Evolutionary conservation across 73 alveolate genomes (phyloP), one percentile per base, ranked within the genome.

Genomic region (Breviolum minutum): DNA sequence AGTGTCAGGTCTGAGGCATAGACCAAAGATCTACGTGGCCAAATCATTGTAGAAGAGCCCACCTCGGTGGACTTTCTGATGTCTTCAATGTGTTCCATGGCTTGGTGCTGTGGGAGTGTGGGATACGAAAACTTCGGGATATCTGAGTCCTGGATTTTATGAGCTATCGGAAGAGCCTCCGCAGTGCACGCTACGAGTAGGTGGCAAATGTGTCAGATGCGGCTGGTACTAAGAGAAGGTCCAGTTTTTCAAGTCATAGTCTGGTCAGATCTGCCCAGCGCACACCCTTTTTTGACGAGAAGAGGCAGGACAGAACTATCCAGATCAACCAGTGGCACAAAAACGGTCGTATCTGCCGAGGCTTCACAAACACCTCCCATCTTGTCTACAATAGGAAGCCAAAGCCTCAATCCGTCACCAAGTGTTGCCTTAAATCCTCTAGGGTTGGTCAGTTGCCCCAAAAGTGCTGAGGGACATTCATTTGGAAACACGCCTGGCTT

Each of bases 251-350:
- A 68, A 22, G 77, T 22, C 77, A 68, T 22, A 17, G n/a, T 68
- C 77, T 68, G 8, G 17, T 22, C 24, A 1, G 17, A 14, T 68
- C 77, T 68, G n/a, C 24, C 77, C 77, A 14, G 17, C 77, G 17
- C 77, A 68, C n/a, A 14, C 24, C 63, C 48, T 81, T 81, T 81
- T 81, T 54, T 12, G 24, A 20, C 87, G n/a, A 79, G 66, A 40
- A 40, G 40, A 17, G 70, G 90, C 90, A 48, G 90, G 90, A 81
- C 90, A 81, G 90, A 54, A 81, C 69, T 48, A 48, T 54, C 90
- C 90, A 81, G 90, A 81, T 81, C 90, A 81, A 81, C 90, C 90
- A 81, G 90, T 19, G 90, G 90, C 90, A 54, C 90, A 81, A 81
- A 77, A 81, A 81, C 90, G 90, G 90, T 81, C 90, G 90, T 81